A percentile compares a stretch with the other conserved stretches of the same genome.
These are phyloP conservation scores for Chlorociboria aeruginascens DNA, from an alignment of 495 filamentous ascomycete genomes.

Conservation along the genomic window DNA sequence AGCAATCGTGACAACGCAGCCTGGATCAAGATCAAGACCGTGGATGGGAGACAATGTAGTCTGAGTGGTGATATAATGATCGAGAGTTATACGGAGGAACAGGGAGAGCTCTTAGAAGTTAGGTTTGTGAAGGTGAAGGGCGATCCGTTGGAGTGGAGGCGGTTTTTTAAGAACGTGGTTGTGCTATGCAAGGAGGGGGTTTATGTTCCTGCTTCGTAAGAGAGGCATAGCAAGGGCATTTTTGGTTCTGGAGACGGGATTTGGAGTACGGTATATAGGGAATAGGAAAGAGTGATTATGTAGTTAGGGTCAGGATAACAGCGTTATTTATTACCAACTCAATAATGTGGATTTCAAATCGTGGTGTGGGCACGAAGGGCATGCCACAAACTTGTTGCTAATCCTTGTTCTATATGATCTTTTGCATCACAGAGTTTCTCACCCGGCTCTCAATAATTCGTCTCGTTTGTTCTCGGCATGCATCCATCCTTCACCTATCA, in stretches of 20 bases:
- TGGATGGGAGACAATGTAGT: constrained; percentile 68
- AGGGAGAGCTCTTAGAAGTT: constrained; percentile 61
- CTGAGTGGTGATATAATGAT: constrained; percentile 77
- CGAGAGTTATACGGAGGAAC: constrained; percentile 44
- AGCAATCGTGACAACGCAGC: constrained; percentile 32
- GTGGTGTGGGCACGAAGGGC: not conserved
- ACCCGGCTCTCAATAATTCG: too few relatives aligned
- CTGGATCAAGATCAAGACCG: constrained; percentile 57
- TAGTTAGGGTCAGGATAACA: too few relatives aligned
- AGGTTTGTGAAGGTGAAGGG: constrained; percentile 90
- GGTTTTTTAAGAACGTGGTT: constrained; percentile 91
- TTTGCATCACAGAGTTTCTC: too few relatives aligned
- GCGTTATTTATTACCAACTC: too few relatives aligned
- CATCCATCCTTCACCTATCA: too few relatives aligned
- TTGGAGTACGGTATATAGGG: not conserved
- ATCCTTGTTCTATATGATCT: too few relatives aligned
- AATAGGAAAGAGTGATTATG: not conserved
- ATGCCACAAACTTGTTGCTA: too few relatives aligned
- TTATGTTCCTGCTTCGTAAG: constrained; percentile 18
- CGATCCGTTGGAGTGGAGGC: constrained; percentile 91
- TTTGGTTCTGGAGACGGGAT: not conserved
- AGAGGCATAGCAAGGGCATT: constrained; percentile 3
- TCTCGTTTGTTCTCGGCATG: too few relatives aligned
- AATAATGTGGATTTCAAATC: too few relatives aligned
- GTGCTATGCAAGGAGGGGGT: constrained; percentile 76